A percentile compares a stretch with the other conserved stretches of the same genome.
These are phyloP conservation scores for Laguncularia racemosa DNA, from an alignment of 345 rosid species.

Conservation along the genomic window DNA sequence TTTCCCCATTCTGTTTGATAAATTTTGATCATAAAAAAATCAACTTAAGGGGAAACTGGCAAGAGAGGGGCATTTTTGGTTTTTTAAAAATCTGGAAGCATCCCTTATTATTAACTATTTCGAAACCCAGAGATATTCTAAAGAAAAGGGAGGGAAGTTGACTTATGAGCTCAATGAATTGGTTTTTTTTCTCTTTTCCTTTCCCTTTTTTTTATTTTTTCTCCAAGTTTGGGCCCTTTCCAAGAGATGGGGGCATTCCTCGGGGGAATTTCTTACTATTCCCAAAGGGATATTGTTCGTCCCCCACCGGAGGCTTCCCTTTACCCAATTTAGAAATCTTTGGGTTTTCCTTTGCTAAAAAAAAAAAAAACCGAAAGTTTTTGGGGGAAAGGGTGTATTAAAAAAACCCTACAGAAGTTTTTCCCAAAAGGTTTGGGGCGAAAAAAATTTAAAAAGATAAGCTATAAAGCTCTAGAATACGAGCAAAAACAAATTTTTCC, in stretches of 20 bases:
- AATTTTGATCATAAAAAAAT: not conserved
- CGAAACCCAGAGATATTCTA: not conserved
- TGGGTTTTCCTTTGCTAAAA: not conserved
- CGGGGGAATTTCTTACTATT: not conserved
- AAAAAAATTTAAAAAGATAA: not conserved
- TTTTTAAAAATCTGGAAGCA: not conserved
- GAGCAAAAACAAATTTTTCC: not conserved
- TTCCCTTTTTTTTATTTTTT: conserved; percentile 3
- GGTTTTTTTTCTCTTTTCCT: not conserved
- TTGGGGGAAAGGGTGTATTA: conserved; percentile 3
- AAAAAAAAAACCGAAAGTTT: not conserved
- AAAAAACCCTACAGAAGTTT: not conserved
- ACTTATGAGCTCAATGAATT: not conserved
- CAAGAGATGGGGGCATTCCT: not conserved
- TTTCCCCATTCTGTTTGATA: conserved; percentile 8
- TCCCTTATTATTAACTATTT: not conserved
- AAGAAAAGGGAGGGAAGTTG: fast-evolving
- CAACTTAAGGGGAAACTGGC: not conserved
- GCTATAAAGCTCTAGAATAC: not conserved
- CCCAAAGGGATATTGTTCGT: not conserved
- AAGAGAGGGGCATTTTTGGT: not conserved
- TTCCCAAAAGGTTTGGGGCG: not conserved
- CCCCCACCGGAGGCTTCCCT: conserved; percentile 4
- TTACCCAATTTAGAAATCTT: not conserved
- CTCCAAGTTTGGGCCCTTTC: not conserved